Conservation (phyloP, 2,329 filamentous ascomycete genomes). For the Fusarium multiceps region DNA sequence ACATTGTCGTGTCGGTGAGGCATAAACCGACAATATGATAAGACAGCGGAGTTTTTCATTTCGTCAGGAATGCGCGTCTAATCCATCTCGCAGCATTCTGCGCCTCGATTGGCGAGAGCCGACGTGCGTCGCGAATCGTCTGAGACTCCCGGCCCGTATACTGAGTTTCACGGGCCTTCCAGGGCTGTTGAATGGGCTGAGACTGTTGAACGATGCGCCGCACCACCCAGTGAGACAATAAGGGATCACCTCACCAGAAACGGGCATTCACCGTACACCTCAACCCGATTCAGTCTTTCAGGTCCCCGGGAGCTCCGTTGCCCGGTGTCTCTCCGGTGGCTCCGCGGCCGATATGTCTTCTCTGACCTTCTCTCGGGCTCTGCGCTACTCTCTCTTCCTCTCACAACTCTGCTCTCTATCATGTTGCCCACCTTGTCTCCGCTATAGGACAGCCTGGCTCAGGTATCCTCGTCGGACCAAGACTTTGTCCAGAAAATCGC, state of each 20-base stretch:
- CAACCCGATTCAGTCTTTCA: constrained; percentile 27
- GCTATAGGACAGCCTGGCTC: constrained; percentile 32
- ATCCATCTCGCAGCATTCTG: constrained; percentile 37
- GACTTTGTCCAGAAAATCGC: constrained; percentile 35
- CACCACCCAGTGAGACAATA: constrained; percentile 34
- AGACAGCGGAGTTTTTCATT: constrained; percentile 35
- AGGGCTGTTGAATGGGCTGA: constrained; percentile 36
- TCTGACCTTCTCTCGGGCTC: constrained; percentile 38
- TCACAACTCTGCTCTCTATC: constrained; percentile 29
- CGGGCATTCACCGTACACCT: constrained; percentile 44
- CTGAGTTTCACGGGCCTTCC: constrained; percentile 19
- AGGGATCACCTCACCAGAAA: constrained; percentile 24
- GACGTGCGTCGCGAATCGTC: constrained; percentile 20
- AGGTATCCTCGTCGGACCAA: constrained; percentile 34
- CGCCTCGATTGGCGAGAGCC: constrained; percentile 40
- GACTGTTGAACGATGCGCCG: constrained; percentile 35
- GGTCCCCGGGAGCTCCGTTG: constrained; percentile 26
- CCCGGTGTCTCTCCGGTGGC: constrained; percentile 42
- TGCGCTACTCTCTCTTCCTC: constrained; percentile 40
- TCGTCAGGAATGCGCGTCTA: constrained; percentile 22
- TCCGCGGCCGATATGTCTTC: constrained; percentile 40
- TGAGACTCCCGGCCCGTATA: constrained; percentile 21
- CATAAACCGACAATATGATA: constrained; percentile 37
- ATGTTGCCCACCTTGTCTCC: constrained; percentile 33
- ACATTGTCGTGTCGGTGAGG: constrained; percentile 41